A percentile compares a stretch with the other conserved stretches of the same genome.
These are phyloP conservation scores for Alternaria hordeiaustralica DNA, from an alignment of 2,329 filamentous ascomycete genomes.

Conservation along the genomic window DNA sequence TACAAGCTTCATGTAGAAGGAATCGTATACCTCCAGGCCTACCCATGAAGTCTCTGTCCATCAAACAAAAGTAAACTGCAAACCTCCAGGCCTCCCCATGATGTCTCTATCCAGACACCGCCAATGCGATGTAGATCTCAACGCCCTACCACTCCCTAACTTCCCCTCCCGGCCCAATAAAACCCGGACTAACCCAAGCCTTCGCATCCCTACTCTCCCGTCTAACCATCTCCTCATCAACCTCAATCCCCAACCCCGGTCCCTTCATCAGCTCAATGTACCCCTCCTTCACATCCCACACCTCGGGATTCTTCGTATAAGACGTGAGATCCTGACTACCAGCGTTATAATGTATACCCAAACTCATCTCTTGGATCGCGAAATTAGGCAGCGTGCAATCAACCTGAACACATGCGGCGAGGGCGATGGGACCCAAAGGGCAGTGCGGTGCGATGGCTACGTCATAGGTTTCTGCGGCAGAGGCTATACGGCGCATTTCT, in stretches of 20 bases:
- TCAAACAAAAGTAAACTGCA: background rate
- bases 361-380: constrained; percentile 77
- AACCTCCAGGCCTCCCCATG: background rate
- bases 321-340: constrained; percentile 56
- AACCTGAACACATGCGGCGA: constrained; percentile 75
- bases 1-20: background rate
- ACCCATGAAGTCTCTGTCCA: background rate
- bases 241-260: constrained; percentile 71
- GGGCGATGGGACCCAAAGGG: constrained; percentile 73
- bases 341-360: constrained; percentile 79
- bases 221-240: constrained; percentile 71
- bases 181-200: constrained; percentile 71
- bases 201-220: constrained; percentile 64
- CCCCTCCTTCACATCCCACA: constrained; percentile 71
- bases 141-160: constrained; percentile 68
- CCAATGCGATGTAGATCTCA: background rate
- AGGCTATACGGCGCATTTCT: constrained; percentile 71
- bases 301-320: constrained; percentile 68
- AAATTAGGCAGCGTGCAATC: constrained; percentile 67
- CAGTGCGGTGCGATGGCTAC: constrained; percentile 77
- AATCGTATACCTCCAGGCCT: background rate
- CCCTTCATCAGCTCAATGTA: constrained; percentile 67
- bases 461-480: constrained; percentile 76
- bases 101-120: background rate
- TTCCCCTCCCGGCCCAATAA: constrained; percentile 70